These are phyloP conservation scores for Phragmites australis DNA, from an alignment of 176 grass and related monocot genomes.

Conservation along the genomic window DNA sequence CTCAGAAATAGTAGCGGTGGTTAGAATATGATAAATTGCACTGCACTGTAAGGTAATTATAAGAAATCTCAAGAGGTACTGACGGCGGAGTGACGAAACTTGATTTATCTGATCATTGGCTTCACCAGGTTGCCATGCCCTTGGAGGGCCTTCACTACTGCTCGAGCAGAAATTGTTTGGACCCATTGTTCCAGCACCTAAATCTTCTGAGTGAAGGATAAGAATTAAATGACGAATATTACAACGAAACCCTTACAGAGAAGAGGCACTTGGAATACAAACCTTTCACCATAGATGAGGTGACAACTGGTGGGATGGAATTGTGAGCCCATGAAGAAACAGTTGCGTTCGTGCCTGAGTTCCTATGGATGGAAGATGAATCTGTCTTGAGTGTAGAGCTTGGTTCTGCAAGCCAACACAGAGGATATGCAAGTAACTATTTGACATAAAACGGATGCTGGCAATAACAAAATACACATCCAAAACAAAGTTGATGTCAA, in stretches of 20 bases:
- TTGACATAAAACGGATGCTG: constrained; percentile 44
- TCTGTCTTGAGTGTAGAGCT: constrained; percentile 53
- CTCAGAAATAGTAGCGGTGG: constrained; percentile 11
- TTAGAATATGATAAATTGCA: background rate
- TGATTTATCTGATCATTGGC: constrained; percentile 72
- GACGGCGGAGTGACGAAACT: constrained; percentile 60
- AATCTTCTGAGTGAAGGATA: constrained; percentile 61
- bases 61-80: constrained; percentile 52
- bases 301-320: constrained; percentile 52
- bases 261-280: constrained; percentile 22
- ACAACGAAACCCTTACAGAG: constrained; percentile 7
- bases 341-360: constrained; percentile 40
- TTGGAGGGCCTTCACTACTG: constrained; percentile 57
- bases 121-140: constrained; percentile 53
- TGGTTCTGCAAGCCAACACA: constrained; percentile 58
- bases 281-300: constrained; percentile 68
- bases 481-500: background rate
- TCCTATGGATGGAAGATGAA: constrained; percentile 56
- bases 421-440: constrained; percentile 32
- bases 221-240: constrained; percentile 34
- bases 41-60: constrained; percentile 5
- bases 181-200: constrained; percentile 40
- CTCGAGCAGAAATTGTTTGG: constrained; percentile 75
- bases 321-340: constrained; percentile 71
- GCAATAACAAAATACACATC: background rate